These are phyloP conservation scores for Flaveria sonorensis DNA, from an alignment of 129 eudicot genomes.

Conservation along the genomic window DNA sequence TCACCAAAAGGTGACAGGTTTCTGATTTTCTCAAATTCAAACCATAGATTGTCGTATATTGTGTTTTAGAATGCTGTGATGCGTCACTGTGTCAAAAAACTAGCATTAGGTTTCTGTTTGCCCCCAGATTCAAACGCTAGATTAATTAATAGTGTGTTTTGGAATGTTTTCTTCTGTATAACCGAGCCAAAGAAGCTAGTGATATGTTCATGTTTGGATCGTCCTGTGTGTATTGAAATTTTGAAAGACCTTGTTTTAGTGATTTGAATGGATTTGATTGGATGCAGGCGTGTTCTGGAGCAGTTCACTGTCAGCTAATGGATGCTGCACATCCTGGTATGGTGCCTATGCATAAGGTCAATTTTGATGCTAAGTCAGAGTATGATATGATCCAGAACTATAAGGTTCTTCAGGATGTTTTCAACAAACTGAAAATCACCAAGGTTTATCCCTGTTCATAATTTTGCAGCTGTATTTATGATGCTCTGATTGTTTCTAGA, in stretches of 20 bases:
- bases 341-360: slow-evolving; percentile 99
- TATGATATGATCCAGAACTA: slow-evolving; percentile 97
- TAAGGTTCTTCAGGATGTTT: slow-evolving; percentile 94
- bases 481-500: slow-evolving; percentile 15
- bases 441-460: slow-evolving; percentile 48
- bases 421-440: slow-evolving; percentile 85
- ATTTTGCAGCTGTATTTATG: neutral
- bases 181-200: too few species aligned
- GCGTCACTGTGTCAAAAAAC: too few species aligned
- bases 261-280: slow-evolving; percentile 24
- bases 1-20: neutral
- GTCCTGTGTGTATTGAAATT: neutral
- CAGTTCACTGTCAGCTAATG: slow-evolving; percentile 97
- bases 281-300: slow-evolving; percentile 83
- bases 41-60: slow-evolving; percentile 15
- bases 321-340: slow-evolving; percentile 90
- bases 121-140: slow-evolving; percentile 25
- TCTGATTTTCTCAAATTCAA: neutral
- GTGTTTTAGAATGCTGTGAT: neutral
- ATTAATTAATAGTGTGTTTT: neutral
- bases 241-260: neutral
- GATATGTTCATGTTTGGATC: slow-evolving; percentile 8
- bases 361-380: slow-evolving; percentile 90
- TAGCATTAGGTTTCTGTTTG: neutral
- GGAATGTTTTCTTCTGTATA: neutral